phyloP scores from a whole-genome alignment of 2,329 filamentous ascomycete species.

The Exophiala sideris region DNA sequence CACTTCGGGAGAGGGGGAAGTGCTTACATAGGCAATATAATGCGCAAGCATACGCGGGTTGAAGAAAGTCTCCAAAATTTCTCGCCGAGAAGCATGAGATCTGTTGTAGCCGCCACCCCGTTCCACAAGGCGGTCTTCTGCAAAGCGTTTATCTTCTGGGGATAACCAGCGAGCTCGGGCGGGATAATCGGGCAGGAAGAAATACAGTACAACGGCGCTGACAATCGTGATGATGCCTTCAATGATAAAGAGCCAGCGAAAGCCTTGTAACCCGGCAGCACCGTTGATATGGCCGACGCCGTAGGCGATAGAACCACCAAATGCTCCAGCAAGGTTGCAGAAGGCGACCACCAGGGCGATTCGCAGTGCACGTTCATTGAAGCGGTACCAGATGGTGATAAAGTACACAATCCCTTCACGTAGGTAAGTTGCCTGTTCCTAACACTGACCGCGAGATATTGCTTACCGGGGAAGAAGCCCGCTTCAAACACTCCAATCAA shows the following conservation, averaged over 20 bases:
- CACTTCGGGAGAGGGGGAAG: background rate
- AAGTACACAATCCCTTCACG: constrained; percentile 42
- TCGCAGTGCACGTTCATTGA: constrained; percentile 56
- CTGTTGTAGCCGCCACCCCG: constrained; percentile 37
- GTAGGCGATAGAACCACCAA: constrained; percentile 46
- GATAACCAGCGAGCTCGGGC: constrained; percentile 44
- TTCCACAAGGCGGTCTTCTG: constrained; percentile 40
- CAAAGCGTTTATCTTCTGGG: constrained; percentile 43
- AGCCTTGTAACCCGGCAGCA: constrained; percentile 38
- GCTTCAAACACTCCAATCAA: constrained; percentile 51
- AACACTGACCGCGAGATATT: background rate
- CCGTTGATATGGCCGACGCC: constrained; percentile 40
- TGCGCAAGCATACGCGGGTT: constrained; percentile 24
- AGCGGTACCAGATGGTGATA: constrained; percentile 56
- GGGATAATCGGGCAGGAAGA: constrained; percentile 44
- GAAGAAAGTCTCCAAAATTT: constrained; percentile 19
- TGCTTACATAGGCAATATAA: constrained; percentile 25
- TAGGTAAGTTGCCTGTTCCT: background rate
- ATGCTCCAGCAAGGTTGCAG: constrained; percentile 53
- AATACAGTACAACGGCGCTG: constrained; percentile 37
- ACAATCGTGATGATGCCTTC: constrained; percentile 37
- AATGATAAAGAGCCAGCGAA: constrained; percentile 37
- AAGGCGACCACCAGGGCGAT: constrained; percentile 55
- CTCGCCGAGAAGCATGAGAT: constrained; percentile 19
- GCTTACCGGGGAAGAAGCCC: constrained; percentile 45